Base-by-base conservation (phyloP, 2,329 filamentous ascomycete genomes). In the Anisogramma anomala region DNA sequence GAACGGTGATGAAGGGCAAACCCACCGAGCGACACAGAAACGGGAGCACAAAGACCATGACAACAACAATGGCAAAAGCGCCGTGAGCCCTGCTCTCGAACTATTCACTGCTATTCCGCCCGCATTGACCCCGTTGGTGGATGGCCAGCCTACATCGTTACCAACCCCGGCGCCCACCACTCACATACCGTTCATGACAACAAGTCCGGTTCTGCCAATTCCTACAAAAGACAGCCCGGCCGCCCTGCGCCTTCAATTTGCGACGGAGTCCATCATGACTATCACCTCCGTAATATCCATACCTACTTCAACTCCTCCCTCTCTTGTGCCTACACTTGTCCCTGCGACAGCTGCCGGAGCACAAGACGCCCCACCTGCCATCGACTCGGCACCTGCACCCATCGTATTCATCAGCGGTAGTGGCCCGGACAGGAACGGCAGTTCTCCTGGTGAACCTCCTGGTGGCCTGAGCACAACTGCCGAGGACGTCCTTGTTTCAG, bases 401-500 rank as follows among this genome's bases (percentile, higher is more conserved):
- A 41, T 39, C 2, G n/a, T 39, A 28, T 30, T 43, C 43, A n/a
- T 42, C 37, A 25, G 42, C 33, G 23, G 46, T 27, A 42, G 34
- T 18, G 40, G 46, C 8, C 22, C 23, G 33, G 40, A 18, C 32
- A 7, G 8, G 36, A 38, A 20, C 40, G 32, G 9, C n/a, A n/a
- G n/a, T n/a, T n/a, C n/a, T n/a, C n/a, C n/a, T n/a, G 33, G 30
- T 15, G 7, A 34, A 10, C 38, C 33, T 11, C 34, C 43, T 27
- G 36, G 41, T 1, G 45, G 48, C 1, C 43, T 56, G 26, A 46
- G 51, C 41, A 51, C 50, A 1, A 49, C 48, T 10, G 51, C 51
- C 10, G 57, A 61, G 42, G 53, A 52, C 6, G 50, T 52, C 5
- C 38, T 61, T 32, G 57, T 62, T 25, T 57, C 57, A 3, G 51